phyloP scores from a whole-genome alignment of 495 filamentous ascomycete species.

The Penicillium crystallinum region DNA sequence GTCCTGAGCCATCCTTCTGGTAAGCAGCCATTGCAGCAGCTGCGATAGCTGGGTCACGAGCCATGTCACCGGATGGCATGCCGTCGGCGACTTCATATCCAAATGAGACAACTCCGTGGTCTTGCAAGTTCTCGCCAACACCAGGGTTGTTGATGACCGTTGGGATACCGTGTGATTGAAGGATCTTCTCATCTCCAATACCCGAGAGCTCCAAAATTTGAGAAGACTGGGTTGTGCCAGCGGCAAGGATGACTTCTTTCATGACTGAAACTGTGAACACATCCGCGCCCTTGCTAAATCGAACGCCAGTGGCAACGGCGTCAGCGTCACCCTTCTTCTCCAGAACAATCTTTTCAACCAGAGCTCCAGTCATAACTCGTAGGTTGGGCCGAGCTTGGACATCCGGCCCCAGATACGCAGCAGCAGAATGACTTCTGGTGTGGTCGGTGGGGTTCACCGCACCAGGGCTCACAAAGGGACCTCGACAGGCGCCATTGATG shows the following conservation, averaged over 20 bases:
- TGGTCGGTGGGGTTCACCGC: slow-evolving; percentile 10
- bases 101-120: slow-evolving; percentile 29
- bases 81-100: slow-evolving; percentile 14
- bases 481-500: slow-evolving; percentile 9
- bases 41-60: slow-evolving; percentile 6
- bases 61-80: slow-evolving; percentile 10
- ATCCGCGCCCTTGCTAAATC: slow-evolving; percentile 22
- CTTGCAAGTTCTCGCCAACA: slow-evolving; percentile 49
- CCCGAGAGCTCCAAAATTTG: slow-evolving; percentile 59
- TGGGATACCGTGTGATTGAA: slow-evolving; percentile 7
- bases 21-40: slow-evolving; percentile 19
- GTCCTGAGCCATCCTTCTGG: slow-evolving; percentile 13
- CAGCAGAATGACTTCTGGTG: slow-evolving; percentile 41
- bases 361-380: slow-evolving; percentile 22
- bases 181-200: slow-evolving; percentile 35
- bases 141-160: slow-evolving; percentile 29
- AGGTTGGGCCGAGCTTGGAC: slow-evolving; percentile 10
- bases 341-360: slow-evolving; percentile 15
- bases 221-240: slow-evolving; percentile 53
- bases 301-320: slow-evolving; percentile 26
- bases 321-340: neutral
- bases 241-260: slow-evolving; percentile 55
- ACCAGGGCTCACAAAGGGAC: slow-evolving; percentile 14
- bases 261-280: slow-evolving; percentile 36
- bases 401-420: slow-evolving; percentile 10